Evolutionary conservation across 2,329 filamentous ascomycete genomes (phyloP).

Genomic region (Botrytis porri): DNA sequence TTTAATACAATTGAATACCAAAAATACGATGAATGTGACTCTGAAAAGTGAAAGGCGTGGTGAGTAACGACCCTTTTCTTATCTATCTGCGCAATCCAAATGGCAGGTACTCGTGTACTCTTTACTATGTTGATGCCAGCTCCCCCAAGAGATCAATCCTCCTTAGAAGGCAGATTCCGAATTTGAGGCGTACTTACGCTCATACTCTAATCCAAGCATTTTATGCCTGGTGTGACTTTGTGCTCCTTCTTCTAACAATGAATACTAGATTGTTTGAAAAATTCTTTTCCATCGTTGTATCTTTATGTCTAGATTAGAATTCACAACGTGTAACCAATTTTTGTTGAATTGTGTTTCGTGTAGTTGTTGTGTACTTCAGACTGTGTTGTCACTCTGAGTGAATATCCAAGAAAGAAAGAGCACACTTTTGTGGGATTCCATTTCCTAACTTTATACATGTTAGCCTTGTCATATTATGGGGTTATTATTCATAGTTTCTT

Average conservation of each 20-base stretch:
- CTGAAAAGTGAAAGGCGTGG: not conserved
- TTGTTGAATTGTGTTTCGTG: no score
- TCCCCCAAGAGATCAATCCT: accelerated
- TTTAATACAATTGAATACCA: not conserved
- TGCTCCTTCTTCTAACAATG: not conserved
- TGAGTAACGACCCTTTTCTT: no score
- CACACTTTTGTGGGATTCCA: not conserved
- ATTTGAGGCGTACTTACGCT: not conserved
- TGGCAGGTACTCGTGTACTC: not conserved
- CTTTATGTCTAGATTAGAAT: accelerated
- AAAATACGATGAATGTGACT: not conserved
- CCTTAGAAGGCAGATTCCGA: not conserved
- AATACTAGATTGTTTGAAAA: accelerated
- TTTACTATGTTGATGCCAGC: no score
- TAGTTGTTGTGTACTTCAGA: not conserved
- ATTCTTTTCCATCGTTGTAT: not conserved
- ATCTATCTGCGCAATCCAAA: not conserved
- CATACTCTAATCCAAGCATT: not conserved
- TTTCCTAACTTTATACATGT: not conserved
- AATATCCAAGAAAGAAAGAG: not conserved
- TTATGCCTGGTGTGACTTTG: accelerated
- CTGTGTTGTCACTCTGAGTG: not conserved
- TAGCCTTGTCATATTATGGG: not conserved
- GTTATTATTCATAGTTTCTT: not conserved
- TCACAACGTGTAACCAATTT: not conserved